phyloP scores from a whole-genome alignment of 805 yeast genomes.

The Candida fluviatilis region DNA sequence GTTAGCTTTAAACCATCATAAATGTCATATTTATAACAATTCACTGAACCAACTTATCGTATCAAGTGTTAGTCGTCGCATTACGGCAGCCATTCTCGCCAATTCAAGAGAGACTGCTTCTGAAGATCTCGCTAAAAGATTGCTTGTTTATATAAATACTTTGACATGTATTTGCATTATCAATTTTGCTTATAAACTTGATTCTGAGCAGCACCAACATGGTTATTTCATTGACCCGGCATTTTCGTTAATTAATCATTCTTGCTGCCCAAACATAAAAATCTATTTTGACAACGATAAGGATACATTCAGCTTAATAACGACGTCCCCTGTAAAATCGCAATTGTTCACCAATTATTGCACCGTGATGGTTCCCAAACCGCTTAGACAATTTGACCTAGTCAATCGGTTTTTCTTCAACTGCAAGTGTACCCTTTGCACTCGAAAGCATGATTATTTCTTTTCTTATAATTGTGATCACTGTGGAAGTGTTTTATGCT shows the following conservation, averaged over 20 bases:
- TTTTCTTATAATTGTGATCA: conserved; percentile 18
- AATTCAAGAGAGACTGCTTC: neutral
- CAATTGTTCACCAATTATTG: conserved; percentile 26
- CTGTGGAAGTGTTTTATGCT: conserved; percentile 11
- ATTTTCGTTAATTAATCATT: conserved; percentile 6
- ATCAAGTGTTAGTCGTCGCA: neutral
- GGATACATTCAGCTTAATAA: neutral
- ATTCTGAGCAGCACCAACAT: neutral
- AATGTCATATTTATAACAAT: neutral
- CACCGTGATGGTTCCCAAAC: conserved; percentile 18
- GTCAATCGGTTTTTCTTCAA: conserved; percentile 21
- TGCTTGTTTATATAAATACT: conserved; percentile 1
- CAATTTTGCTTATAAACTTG: neutral
- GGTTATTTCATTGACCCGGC: conserved; percentile 3
- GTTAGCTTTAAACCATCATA: conserved; percentile 1
- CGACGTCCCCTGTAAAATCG: conserved; percentile 4
- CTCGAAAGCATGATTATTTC: conserved; percentile 14
- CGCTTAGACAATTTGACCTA: conserved; percentile 16
- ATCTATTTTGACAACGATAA: neutral
- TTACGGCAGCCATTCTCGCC: neutral
- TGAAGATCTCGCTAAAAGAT: neutral
- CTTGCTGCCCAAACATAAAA: conserved; percentile 5
- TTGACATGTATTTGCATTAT: conserved; percentile 1
- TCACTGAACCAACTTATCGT: neutral
- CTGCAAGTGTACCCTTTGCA: conserved; percentile 26